Evolutionary conservation across 768 basidiomycete genomes (phyloP).

Genomic region (Kwoniella shandongensis): DNA sequence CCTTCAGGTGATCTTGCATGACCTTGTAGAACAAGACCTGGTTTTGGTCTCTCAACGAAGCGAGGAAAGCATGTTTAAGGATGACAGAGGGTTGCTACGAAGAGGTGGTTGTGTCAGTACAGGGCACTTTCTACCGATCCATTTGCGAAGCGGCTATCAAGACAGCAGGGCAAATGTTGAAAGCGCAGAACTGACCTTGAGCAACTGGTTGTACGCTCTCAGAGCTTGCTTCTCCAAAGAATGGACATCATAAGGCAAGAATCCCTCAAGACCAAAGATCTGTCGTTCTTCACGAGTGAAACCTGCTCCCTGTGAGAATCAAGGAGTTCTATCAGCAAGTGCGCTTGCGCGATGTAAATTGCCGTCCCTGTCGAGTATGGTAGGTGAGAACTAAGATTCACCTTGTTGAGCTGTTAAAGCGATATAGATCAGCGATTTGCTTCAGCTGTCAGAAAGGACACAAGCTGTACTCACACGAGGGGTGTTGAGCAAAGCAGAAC

Average conservation of each 20-base stretch:
- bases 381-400: constrained; percentile 1
- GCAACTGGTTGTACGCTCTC: constrained; percentile 65
- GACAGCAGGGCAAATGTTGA: no score
- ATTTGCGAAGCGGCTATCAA: neutral
- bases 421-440: neutral
- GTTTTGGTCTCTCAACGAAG: constrained; percentile 51
- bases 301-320: constrained; percentile 62
- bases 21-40: constrained; percentile 77
- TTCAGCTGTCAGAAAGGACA: neutral
- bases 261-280: constrained; percentile 62
- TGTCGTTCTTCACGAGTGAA: constrained; percentile 70
- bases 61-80: constrained; percentile 70
- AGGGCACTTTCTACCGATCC: neutral
- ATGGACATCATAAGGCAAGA: constrained; percentile 55
- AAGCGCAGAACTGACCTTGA: constrained; percentile 34
- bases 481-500: constrained; percentile 43
- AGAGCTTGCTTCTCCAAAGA: constrained; percentile 60
- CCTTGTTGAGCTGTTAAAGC: constrained; percentile 40
- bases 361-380: neutral
- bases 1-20: constrained; percentile 63
- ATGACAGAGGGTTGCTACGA: constrained; percentile 56
- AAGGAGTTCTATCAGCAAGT: neutral
- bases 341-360: neutral
- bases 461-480: constrained; percentile 27
- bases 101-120: neutral